Conservation (phyloP, 2,329 filamentous ascomycete species). For the Hansfordia pulvinata region DNA sequence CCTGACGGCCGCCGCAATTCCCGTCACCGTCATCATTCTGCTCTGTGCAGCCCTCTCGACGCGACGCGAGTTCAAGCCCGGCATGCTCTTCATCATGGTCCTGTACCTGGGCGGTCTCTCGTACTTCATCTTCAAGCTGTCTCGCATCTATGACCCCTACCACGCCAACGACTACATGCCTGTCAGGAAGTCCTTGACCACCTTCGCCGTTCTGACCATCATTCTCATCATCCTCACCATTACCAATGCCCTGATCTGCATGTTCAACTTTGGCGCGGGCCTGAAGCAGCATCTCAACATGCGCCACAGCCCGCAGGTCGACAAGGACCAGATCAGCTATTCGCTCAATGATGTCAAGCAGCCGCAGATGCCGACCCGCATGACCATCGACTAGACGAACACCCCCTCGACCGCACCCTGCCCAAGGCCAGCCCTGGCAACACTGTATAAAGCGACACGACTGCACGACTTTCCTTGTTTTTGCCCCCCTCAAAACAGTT, state of each 20-base stretch:
- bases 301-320: slow-evolving; percentile 30
- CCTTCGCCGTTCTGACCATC: slow-evolving; percentile 89
- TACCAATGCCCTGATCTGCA: slow-evolving; percentile 73
- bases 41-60: slow-evolving; percentile 76
- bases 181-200: slow-evolving; percentile 74
- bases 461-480: slow-evolving; percentile 6
- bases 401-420: too few relatives aligned
- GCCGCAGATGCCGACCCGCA: slow-evolving; percentile 34
- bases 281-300: slow-evolving; percentile 75
- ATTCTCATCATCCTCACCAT: slow-evolving; percentile 82
- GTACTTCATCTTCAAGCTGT: slow-evolving; percentile 97
- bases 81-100: slow-evolving; percentile 67
- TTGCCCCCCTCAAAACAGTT: too few relatives aligned
- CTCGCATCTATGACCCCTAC: slow-evolving; percentile 73
- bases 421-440: not conserved
- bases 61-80: slow-evolving; percentile 64
- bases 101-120: slow-evolving; percentile 80
- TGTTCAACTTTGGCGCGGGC: slow-evolving; percentile 79
- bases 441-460: slow-evolving; percentile 6
- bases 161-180: slow-evolving; percentile 53
- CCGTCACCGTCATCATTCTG: slow-evolving; percentile 80
- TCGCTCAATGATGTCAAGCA: slow-evolving; percentile 46
- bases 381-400: slow-evolving; percentile 48
- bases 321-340: slow-evolving; percentile 39
- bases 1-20: slow-evolving; percentile 79